Percentiles rank a stretch among this genome's conserved stretches.
These are phyloP conservation scores for Panicum virgatum DNA, from an alignment of 202 grass and related monocot species.

Conservation along the genomic window DNA sequence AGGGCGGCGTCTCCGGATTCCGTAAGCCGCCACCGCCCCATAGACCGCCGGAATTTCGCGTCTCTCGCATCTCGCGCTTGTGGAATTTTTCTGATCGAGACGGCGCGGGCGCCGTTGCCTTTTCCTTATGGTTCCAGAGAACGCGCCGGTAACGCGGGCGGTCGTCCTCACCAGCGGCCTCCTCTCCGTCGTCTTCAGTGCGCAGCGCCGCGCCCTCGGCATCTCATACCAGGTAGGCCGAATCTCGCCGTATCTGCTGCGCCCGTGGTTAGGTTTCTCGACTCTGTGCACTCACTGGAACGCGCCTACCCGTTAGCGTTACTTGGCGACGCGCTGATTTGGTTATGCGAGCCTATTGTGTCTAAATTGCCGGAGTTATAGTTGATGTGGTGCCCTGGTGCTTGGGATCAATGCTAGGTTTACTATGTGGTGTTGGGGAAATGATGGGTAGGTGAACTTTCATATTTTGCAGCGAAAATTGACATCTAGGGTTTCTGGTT, in stretches of 20 bases:
- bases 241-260: neutral
- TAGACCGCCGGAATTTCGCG: constrained; percentile 8
- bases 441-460: neutral
- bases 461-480: neutral
- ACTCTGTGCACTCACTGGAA: neutral
- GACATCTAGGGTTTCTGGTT: constrained; percentile 9
- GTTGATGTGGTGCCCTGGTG: neutral
- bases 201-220: constrained; percentile 56
- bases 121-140: constrained; percentile 56
- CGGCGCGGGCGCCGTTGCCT: neutral
- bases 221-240: constrained; percentile 60
- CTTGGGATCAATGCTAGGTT: neutral
- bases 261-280: neutral
- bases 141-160: constrained; percentile 83
- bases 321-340: neutral
- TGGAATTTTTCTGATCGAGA: constrained; percentile 36
- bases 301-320: neutral
- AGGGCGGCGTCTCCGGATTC: constrained; percentile 92
- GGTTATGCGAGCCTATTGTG: neutral
- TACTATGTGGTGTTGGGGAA: constrained; percentile 5
- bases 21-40: constrained; percentile 50
- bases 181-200: constrained; percentile 63
- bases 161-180: constrained; percentile 66
- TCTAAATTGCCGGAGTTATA: neutral
- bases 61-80: neutral